Conservation (phyloP, 176 grass and related monocot species). For the Oropetium thomaeum region DNA sequence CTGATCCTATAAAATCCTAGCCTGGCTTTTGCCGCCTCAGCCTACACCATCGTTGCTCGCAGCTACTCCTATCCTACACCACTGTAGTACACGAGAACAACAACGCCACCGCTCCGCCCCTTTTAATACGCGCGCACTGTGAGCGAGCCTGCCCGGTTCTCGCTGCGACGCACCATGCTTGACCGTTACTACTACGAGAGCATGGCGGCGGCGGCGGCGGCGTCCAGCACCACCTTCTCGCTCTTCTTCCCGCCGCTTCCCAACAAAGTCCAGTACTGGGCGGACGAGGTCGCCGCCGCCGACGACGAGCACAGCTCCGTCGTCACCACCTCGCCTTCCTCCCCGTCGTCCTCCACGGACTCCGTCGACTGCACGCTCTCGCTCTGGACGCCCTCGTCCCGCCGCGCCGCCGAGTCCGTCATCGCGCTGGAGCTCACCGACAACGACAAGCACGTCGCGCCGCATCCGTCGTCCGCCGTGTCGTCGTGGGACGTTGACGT, state of each 20-base stretch:
- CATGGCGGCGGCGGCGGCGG: not conserved
- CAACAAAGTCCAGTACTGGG: not conserved
- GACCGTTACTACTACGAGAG: not conserved
- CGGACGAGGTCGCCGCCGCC: no score
- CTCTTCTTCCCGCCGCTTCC: conserved; percentile 42
- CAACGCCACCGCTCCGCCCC: not conserved
- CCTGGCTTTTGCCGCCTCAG: not conserved
- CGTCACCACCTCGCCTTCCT: conserved; percentile 22
- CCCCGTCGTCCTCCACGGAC: conserved; percentile 30
- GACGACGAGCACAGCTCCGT: conserved; percentile 44
- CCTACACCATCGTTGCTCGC: no score
- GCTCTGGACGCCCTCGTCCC: conserved; percentile 71
- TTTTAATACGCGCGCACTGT: conserved; percentile 21
- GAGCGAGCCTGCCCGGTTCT: no score
- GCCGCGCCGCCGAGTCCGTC: not conserved
- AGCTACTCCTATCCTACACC: not conserved
- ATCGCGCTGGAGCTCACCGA: not conserved
- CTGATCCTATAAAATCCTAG: conserved; percentile 37
- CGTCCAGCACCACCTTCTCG: conserved; percentile 29
- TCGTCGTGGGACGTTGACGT: conserved; percentile 30
- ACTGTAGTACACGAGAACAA: no score
- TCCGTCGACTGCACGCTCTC: conserved; percentile 93
- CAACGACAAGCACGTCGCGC: not conserved
- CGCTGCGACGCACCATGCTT: conserved; percentile 3
- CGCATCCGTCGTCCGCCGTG: not conserved